These are phyloP conservation scores for Metarhizium guizhouense DNA, from an alignment of 2,329 filamentous ascomycete genomes.

Conservation along the genomic window DNA sequence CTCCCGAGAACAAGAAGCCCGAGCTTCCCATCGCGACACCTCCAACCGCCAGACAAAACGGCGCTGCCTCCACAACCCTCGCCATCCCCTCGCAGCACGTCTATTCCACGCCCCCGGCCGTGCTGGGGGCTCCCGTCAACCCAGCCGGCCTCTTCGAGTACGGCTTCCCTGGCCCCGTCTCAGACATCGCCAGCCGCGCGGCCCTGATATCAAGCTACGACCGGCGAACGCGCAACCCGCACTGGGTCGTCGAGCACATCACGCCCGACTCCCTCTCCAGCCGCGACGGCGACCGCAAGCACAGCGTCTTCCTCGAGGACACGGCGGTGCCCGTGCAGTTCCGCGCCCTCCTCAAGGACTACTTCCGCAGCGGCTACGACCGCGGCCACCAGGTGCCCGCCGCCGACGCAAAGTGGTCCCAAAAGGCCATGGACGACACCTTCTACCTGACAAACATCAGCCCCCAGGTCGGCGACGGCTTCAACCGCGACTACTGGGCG, in stretches of 20 bases:
- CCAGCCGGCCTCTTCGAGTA: conserved; percentile 73
- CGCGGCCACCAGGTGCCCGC: conserved; percentile 95
- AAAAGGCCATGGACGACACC: conserved; percentile 88
- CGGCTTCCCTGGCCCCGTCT: conserved; percentile 84
- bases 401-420: conserved; percentile 92
- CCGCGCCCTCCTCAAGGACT: conserved; percentile 84
- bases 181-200: conserved; percentile 68
- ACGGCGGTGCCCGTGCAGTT: conserved; percentile 71
- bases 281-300: conserved; percentile 72
- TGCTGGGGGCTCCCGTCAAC: conserved; percentile 47
- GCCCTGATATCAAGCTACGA: conserved; percentile 85
- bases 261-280: conserved; percentile 72
- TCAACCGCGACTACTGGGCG: conserved; percentile 99
- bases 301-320: conserved; percentile 81
- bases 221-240: conserved; percentile 80
- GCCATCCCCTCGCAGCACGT: conserved; percentile 51
- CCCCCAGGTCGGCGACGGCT: conserved; percentile 94
- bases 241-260: conserved; percentile 96
- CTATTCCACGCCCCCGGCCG: conserved; percentile 23
- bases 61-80: conserved; percentile 19
- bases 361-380: conserved; percentile 91
- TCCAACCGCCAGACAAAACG: conserved; percentile 17
- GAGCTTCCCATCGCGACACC: conserved; percentile 13
- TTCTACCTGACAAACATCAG: conserved; percentile 96
- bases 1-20: conserved; percentile 8